Evolutionary conservation across 2,329 filamentous ascomycete species (phyloP).

Genomic region (Knoxdaviesia capensis): DNA sequence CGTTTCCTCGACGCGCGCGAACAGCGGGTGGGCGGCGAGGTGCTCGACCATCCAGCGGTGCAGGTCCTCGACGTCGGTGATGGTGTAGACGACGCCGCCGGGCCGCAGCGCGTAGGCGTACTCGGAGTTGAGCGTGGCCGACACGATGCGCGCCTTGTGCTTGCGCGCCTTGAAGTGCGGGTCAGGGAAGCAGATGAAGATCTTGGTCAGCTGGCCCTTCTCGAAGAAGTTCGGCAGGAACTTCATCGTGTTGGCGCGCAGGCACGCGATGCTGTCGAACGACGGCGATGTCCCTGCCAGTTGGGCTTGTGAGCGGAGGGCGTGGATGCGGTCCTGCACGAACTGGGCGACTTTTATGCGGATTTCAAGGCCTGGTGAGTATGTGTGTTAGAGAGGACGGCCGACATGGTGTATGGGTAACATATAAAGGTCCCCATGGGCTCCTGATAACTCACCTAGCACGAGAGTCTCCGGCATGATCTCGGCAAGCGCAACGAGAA

Average conservation of each 20-base stretch:
- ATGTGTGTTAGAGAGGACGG: slow-evolving; percentile 2
- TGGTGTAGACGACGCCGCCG: slow-evolving; percentile 81
- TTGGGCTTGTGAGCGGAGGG: slow-evolving; percentile 48
- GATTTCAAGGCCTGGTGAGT: slow-evolving; percentile 61
- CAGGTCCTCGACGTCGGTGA: slow-evolving; percentile 90
- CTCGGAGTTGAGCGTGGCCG: slow-evolving; percentile 70
- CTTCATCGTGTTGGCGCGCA: slow-evolving; percentile 95
- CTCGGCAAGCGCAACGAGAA: slow-evolving; percentile 70
- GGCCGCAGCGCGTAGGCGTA: slow-evolving; percentile 77
- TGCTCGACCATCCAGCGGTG: slow-evolving; percentile 87
- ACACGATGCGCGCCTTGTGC: slow-evolving; percentile 92
- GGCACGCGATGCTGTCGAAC: slow-evolving; percentile 75
- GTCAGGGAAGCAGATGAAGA: slow-evolving; percentile 97
- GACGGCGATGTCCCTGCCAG: slow-evolving; percentile 14
- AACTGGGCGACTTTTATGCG: slow-evolving; percentile 77
- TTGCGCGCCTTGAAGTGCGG: slow-evolving; percentile 96
- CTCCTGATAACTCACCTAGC: slow-evolving; percentile 36
- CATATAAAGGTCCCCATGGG: not conserved
- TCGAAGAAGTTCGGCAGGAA: slow-evolving; percentile 96
- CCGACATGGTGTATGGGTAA: no score
- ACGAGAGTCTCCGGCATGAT: slow-evolving; percentile 65
- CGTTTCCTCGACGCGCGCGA: slow-evolving; percentile 51
- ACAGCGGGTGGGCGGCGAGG: slow-evolving; percentile 58
- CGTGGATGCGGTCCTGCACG: slow-evolving; percentile 70
- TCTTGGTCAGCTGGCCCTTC: slow-evolving; percentile 61